Percentiles rank a stretch among this genome's conserved stretches.
Conservation (phyloP, 2,329 filamentous ascomycete genomes). For the Hymenoscyphus fructigenus region DNA sequence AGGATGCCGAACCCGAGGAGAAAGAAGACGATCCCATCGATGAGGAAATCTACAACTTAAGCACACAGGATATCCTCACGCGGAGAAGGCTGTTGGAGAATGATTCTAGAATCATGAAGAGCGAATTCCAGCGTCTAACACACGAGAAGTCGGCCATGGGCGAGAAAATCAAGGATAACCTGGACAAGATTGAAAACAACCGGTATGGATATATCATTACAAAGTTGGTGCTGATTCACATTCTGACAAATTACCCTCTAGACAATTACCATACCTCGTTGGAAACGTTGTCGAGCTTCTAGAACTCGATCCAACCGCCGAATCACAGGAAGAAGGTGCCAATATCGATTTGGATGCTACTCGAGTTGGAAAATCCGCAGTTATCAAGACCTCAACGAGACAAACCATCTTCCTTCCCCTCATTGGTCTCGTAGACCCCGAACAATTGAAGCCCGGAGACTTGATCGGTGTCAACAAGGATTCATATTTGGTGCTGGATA, state of each 20-base stretch:
- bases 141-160: constrained; percentile 96
- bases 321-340: constrained; percentile 94
- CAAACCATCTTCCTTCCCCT: constrained; percentile 98
- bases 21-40: constrained; percentile 82
- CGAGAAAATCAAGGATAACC: constrained; percentile 98
- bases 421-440: constrained; percentile 93
- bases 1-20: constrained; percentile 70
- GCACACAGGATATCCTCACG: constrained; percentile 92
- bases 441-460: constrained; percentile 91
- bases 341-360: constrained; percentile 98
- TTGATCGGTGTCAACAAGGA: constrained; percentile 99
- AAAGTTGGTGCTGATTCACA: not conserved
- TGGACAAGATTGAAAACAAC: constrained; percentile 99
- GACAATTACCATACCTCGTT: constrained; percentile 96
- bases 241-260: constrained; percentile 40
- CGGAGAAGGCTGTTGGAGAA: constrained; percentile 92
- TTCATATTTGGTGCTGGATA: constrained; percentile 95
- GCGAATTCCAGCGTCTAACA: constrained; percentile 88
- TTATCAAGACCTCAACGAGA: constrained; percentile 98
- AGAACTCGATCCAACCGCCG: constrained; percentile 92
- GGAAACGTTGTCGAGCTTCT: constrained; percentile 97
- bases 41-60: constrained; percentile 87
- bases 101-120: constrained; percentile 97
- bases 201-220: constrained; percentile 55
- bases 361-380: constrained; percentile 93